Conservation (phyloP, 768 basidiomycete species). For the Psilocybe azurescens region DNA sequence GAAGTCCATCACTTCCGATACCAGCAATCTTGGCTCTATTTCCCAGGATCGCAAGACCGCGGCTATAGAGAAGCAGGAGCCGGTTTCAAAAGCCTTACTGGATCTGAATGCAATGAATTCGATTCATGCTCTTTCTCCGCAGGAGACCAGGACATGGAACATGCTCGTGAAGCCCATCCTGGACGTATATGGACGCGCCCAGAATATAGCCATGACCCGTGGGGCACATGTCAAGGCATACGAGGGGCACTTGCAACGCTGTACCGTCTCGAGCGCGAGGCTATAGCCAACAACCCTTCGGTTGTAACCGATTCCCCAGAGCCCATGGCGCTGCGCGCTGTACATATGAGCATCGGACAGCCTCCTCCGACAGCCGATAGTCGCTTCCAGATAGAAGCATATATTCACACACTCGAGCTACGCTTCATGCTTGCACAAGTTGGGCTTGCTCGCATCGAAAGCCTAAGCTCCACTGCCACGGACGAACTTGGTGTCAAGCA, state of each 20-base stretch:
- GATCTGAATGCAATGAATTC: conserved; percentile 7
- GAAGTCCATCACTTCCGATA: conserved; percentile 6
- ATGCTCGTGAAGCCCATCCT: conserved; percentile 38
- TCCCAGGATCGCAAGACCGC: conserved; percentile 2
- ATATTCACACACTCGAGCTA: conserved; percentile 56
- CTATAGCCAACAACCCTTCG: conserved; percentile 33
- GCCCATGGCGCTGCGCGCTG: conserved; percentile 51
- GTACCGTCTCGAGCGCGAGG: conserved; percentile 50
- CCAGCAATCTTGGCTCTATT: background rate
- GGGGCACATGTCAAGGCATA: conserved; percentile 63
- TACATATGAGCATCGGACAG: conserved; percentile 58
- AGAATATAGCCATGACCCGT: conserved; percentile 47
- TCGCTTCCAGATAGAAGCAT: conserved; percentile 64
- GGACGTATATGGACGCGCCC: conserved; percentile 42
- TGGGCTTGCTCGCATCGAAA: conserved; percentile 20
- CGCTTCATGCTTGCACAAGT: conserved; percentile 50
- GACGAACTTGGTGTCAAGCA: conserved; percentile 28
- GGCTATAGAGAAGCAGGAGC: conserved; percentile 5
- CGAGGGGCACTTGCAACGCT: conserved; percentile 60
- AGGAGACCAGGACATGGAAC: conserved; percentile 40
- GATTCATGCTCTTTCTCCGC: conserved; percentile 11
- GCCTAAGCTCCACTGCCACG: background rate
- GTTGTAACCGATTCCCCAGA: conserved; percentile 46
- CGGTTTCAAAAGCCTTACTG: background rate
- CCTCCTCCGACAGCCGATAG: conserved; percentile 62